These are phyloP conservation scores for Vitis amurensis DNA, from an alignment of 164 flowering plant species.

Conservation along the genomic window DNA sequence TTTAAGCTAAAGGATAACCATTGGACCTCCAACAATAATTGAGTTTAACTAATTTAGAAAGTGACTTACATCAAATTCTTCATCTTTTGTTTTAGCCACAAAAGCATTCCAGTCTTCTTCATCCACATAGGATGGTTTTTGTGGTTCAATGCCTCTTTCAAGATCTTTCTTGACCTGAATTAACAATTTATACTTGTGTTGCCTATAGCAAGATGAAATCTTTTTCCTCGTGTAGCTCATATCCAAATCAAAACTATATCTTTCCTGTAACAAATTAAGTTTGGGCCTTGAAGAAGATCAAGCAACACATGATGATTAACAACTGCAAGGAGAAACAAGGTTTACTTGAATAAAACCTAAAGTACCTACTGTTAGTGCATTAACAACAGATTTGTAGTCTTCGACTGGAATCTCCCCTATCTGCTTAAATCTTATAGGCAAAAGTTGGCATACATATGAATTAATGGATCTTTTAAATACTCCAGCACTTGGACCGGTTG, in stretches of 20 bases:
- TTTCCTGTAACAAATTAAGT: constrained; percentile 19
- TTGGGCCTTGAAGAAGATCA: background rate
- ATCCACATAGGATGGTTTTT: constrained; percentile 28
- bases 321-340: background rate
- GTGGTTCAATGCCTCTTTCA: constrained; percentile 29
- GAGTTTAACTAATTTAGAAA: background rate
- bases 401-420: constrained; percentile 32
- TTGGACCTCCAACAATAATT: background rate
- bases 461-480: constrained; percentile 34
- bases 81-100: constrained; percentile 32
- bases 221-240: constrained; percentile 30
- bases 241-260: constrained; percentile 25
- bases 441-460: constrained; percentile 29
- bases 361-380: constrained; percentile 29
- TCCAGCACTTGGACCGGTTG: constrained; percentile 30
- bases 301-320: background rate
- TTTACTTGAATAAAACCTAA: constrained; percentile 6
- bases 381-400: constrained; percentile 25
- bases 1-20: background rate
- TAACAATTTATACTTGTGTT: constrained; percentile 23
- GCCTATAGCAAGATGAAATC: constrained; percentile 32
- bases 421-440: constrained; percentile 31
- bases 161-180: constrained; percentile 32
- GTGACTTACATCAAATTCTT: constrained; percentile 30
- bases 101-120: constrained; percentile 36